phyloP scores from a whole-genome alignment of 2,329 filamentous ascomycete genomes.

The Fusarium vanettenii region DNA sequence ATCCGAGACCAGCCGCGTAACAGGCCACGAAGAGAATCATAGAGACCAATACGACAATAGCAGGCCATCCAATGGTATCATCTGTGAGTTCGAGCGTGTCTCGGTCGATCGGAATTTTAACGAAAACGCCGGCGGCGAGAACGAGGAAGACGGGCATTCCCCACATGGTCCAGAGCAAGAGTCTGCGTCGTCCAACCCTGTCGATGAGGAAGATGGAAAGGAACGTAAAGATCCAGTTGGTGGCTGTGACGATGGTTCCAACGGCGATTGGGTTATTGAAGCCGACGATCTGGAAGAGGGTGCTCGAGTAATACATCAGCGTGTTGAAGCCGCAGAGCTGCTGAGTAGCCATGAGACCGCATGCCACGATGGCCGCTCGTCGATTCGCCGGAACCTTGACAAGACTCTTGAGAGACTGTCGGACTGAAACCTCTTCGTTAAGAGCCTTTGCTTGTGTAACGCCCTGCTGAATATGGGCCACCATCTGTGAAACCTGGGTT shows the following conservation, averaged over 20 bases:
- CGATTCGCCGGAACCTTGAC: constrained; percentile 41
- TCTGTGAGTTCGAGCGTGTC: constrained; percentile 16
- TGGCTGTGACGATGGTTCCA: constrained; percentile 46
- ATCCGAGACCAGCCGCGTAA: constrained; percentile 37
- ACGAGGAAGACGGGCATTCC: constrained; percentile 32
- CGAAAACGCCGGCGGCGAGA: constrained; percentile 23
- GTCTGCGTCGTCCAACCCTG: constrained; percentile 22
- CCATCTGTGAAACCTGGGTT: constrained; percentile 45
- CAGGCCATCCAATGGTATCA: constrained; percentile 26
- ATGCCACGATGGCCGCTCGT: constrained; percentile 55
- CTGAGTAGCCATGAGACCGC: constrained; percentile 56
- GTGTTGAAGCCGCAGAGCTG: constrained; percentile 40
- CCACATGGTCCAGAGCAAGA: constrained; percentile 32
- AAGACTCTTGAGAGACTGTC: neutral
- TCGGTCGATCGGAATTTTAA: constrained; percentile 21
- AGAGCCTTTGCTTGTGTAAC: constrained; percentile 25
- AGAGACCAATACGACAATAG: constrained; percentile 22
- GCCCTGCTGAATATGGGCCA: constrained; percentile 22
- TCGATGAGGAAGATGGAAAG: constrained; percentile 33
- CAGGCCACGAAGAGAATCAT: constrained; percentile 40
- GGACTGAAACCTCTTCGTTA: constrained; percentile 33
- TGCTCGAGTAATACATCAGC: constrained; percentile 39
- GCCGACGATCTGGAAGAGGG: constrained; percentile 37
- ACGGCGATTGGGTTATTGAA: constrained; percentile 56
- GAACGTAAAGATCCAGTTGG: constrained; percentile 33